A percentile compares a stretch with the other conserved stretches of the same genome.
Conservation (phyloP, 352 stramenopile species). For the Phytopythium sindhum region DNA sequence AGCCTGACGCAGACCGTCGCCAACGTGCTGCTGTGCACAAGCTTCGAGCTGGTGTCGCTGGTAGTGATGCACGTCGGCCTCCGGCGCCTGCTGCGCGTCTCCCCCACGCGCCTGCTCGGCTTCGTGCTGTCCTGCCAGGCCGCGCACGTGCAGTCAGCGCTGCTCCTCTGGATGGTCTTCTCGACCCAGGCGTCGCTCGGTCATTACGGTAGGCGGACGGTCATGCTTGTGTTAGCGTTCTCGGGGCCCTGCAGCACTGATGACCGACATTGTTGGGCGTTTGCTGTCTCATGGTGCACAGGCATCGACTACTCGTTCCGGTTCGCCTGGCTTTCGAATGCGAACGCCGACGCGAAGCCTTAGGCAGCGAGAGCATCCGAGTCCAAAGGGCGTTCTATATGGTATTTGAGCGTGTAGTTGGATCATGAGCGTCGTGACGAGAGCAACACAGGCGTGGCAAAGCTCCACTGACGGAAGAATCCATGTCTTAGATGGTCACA, state of each 20-base stretch:
- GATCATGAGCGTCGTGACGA: too few relatives aligned
- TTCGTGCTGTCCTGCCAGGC: slow-evolving; percentile 49
- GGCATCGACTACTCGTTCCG: slow-evolving; percentile 1
- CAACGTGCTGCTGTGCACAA: not conserved
- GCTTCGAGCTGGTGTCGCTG: not conserved
- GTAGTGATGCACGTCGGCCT: not conserved
- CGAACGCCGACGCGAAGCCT: not conserved
- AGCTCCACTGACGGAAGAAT: too few relatives aligned
- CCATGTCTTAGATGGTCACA: too few relatives aligned
- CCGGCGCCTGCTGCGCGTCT: slow-evolving; percentile 26
- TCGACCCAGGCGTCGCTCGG: not conserved
- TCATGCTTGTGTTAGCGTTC: not conserved
- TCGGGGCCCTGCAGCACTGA: not conserved
- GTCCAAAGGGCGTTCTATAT: too few relatives aligned
- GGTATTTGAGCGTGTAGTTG: too few relatives aligned
- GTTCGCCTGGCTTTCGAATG: not conserved
- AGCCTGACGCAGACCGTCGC: not conserved
- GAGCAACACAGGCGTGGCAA: too few relatives aligned
- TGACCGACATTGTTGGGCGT: not conserved
- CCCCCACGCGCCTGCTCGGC: slow-evolving; percentile 47
- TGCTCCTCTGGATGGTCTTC: slow-evolving; percentile 3
- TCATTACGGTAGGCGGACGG: not conserved
- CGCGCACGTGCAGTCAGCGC: slow-evolving; percentile 23
- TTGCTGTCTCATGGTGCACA: not conserved
- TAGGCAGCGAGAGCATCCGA: too few relatives aligned